These are phyloP conservation scores for Penicillium sp. DNA, from an alignment of 2,329 filamentous ascomycete genomes.

Conservation along the genomic window DNA sequence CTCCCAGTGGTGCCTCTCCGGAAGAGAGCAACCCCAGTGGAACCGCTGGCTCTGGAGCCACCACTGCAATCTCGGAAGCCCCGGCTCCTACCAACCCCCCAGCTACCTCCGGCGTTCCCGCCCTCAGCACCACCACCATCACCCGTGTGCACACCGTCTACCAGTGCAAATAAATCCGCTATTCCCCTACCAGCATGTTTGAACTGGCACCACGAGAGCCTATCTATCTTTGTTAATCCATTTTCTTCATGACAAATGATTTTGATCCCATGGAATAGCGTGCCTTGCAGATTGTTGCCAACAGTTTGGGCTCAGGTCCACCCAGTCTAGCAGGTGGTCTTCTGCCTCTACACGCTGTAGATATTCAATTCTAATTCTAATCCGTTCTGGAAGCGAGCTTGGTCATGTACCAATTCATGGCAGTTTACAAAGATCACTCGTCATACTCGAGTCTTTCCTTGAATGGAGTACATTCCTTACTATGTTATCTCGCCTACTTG, in stretches of 20 bases:
- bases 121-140: conserved; percentile 2
- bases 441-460: conserved; percentile 15
- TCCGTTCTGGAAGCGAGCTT: conserved; percentile 11
- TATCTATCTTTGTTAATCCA: conserved; percentile 5
- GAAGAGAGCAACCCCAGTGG: too few relatives aligned
- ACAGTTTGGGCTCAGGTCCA: conserved; percentile 6
- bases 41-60: too few relatives aligned
- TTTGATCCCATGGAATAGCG: conserved; percentile 18
- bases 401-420: too few relatives aligned
- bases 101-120: conserved; percentile 3
- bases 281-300: conserved; percentile 21
- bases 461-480: conserved; percentile 30
- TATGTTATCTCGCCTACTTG: too few relatives aligned
- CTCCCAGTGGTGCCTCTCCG: conserved; percentile 2
- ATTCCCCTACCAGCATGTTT: conserved; percentile 3
- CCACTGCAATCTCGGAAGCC: conserved; percentile 8
- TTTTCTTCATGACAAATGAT: conserved; percentile 18
- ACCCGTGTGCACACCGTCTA: conserved; percentile 6
- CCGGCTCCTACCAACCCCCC: conserved; percentile 8
- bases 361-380: conserved; percentile 35
- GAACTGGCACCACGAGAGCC: background rate
- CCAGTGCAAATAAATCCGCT: background rate
- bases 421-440: too few relatives aligned
- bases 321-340: conserved; percentile 13
- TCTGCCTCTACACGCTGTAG: conserved; percentile 21